Percentiles rank a stretch among this genome's conserved stretches.
phyloP scores from a whole-genome alignment of 1,139 yeast genomes.

The Taphrina confusa region DNA sequence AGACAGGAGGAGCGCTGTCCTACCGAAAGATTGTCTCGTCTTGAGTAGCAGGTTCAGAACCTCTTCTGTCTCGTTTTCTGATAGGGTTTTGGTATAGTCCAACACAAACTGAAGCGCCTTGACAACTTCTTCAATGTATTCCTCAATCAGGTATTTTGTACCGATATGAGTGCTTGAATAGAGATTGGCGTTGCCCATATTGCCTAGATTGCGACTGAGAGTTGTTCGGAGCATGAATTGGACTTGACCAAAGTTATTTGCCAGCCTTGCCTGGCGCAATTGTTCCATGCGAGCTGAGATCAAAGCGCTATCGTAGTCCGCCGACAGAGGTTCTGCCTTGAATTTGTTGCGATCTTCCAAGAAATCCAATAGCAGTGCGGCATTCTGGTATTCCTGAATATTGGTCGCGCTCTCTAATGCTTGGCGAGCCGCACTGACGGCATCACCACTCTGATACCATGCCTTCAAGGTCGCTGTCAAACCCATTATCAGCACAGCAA shows the following conservation, averaged over 20 bases:
- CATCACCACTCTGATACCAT: constrained; percentile 5
- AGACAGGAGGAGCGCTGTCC: constrained; percentile 86
- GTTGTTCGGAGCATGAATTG: constrained; percentile 77
- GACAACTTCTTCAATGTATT: constrained; percentile 77
- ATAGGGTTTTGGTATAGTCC: constrained; percentile 36
- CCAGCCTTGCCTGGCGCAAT: constrained; percentile 60
- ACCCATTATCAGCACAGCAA: no score
- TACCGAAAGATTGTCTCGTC: constrained; percentile 85
- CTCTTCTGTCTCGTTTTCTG: constrained; percentile 60
- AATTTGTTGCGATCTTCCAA: constrained; percentile 54
- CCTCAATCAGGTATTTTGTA: constrained; percentile 79
- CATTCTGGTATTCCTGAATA: constrained; percentile 22
- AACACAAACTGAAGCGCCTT: constrained; percentile 57
- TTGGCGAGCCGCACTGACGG: constrained; percentile 5
- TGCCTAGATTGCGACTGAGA: constrained; percentile 82
- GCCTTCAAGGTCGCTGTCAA: background rate
- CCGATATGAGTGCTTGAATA: constrained; percentile 82
- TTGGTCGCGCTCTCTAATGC: constrained; percentile 21
- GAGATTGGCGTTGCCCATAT: constrained; percentile 78
- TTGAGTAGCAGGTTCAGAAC: constrained; percentile 78
- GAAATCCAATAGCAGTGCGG: constrained; percentile 21
- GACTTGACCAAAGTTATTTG: constrained; percentile 60
- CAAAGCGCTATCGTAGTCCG: constrained; percentile 69
- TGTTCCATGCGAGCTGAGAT: constrained; percentile 59
- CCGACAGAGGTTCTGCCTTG: constrained; percentile 64